Percentiles rank a stretch among this genome's conserved stretches.
phyloP scores from a whole-genome alignment of 139 green algal species.

The Trebouxia sp. region DNA sequence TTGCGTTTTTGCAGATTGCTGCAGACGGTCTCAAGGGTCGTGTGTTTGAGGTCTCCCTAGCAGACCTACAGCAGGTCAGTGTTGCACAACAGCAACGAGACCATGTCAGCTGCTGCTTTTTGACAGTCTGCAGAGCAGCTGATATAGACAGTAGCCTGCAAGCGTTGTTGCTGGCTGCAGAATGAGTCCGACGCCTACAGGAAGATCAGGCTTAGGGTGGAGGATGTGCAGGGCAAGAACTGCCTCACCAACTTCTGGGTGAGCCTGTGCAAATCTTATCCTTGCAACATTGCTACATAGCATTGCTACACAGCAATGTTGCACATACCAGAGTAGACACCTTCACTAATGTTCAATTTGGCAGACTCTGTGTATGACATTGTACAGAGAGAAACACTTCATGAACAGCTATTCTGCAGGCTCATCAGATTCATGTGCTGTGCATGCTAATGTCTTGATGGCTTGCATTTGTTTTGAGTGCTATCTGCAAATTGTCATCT shows the following conservation, averaged over 20 bases:
- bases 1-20: conserved; percentile 85
- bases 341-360: too few relatives aligned
- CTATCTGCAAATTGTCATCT: too few relatives aligned
- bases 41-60: conserved; percentile 94
- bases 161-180: conserved; percentile 44
- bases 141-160: not conserved
- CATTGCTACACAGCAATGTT: too few relatives aligned
- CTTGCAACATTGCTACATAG: too few relatives aligned
- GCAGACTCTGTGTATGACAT: too few relatives aligned
- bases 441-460: not conserved
- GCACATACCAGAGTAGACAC: too few relatives aligned
- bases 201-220: conserved; percentile 95
- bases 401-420: too few relatives aligned
- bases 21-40: conserved; percentile 98
- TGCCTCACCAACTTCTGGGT: conserved; percentile 96
- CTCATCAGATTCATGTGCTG: not conserved
- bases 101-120: not conserved
- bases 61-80: conserved; percentile 93
- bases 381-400: too few relatives aligned
- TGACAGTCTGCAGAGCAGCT: not conserved
- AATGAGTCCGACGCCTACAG: conserved; percentile 97
- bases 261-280: not conserved
- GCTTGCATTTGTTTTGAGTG: too few relatives aligned
- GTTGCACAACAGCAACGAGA: not conserved
- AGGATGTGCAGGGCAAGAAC: conserved; percentile 96